Evolutionary conservation across 2,329 filamentous ascomycete genomes (phyloP), one percentile per base, ranked within the genome.

Genomic region (Trichothecium sympodiale): DNA sequence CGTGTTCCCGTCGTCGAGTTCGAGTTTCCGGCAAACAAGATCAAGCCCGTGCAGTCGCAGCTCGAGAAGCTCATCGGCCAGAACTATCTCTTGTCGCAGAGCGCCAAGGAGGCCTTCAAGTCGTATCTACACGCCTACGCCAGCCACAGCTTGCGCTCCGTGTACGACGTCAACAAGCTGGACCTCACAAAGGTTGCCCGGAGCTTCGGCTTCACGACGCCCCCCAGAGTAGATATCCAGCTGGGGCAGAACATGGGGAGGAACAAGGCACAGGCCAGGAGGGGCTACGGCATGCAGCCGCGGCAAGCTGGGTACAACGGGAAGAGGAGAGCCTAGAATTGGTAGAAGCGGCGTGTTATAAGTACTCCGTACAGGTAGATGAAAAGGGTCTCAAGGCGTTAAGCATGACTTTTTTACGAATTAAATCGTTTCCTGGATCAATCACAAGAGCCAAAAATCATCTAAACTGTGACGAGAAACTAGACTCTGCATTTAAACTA

Each of bases 21-120:
- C 52, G 89, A 96, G 53, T 91, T 98, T 54, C 89, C 89, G 2
- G 69, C 77, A 38, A 88, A 84, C 64, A 94, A 94, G 70, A 85
- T 98, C 45, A 69, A 89, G 51, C 91, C 93, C 52, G 79, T 94
- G 46, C 80, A 93, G 64, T 77, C 83, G 50, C 87, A 95, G 60
- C 74, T 96, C 8, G 89, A 96, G 69, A 91, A 89, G 62, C 73
- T 96, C 46, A 93, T 98, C 50, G 77, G 76, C 20, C 83, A 91
- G 57, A 96, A 98, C 62, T 96, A 96, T 67, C 95, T 95, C 59
- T 72, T 98, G 39, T 91, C 95, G 66, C 91, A 94, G 73, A 74
- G 68, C 48, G 77, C 77, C 42, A 81, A 80, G 62, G 77, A 80
- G 42, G 77, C 84, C 4, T 94, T 91, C 65, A 75, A 84, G 41